These are phyloP conservation scores for Paspalum vaginatum DNA, from an alignment of 176 grass and related monocot genomes.

Conservation along the genomic window DNA sequence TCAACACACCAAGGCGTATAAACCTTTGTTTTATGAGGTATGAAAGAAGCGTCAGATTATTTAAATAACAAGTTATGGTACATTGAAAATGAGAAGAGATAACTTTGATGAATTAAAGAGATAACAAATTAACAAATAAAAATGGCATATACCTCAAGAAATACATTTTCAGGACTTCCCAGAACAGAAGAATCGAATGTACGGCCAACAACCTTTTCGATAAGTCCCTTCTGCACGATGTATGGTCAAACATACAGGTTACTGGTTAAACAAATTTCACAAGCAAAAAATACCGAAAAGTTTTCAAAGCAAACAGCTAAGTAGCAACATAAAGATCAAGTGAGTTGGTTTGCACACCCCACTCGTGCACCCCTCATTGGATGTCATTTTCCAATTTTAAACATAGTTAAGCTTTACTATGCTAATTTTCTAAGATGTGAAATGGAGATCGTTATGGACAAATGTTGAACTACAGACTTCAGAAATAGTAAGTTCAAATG, in stretches of 20 bases:
- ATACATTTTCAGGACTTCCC: slow-evolving; percentile 55
- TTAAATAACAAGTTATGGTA: background rate
- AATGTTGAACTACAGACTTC: slow-evolving; percentile 6
- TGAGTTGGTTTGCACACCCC: background rate
- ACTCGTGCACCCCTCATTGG: background rate
- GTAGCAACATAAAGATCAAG: background rate
- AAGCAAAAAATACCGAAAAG: background rate
- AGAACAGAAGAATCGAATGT: slow-evolving; percentile 67
- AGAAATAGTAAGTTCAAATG: background rate
- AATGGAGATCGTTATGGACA: background rate
- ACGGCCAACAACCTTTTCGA: slow-evolving; percentile 78
- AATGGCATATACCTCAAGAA: slow-evolving; percentile 62
- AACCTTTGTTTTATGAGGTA: slow-evolving; percentile 45
- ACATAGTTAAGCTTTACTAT: background rate
- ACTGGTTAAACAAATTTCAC: slow-evolving; percentile 15
- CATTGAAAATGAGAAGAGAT: background rate
- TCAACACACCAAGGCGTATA: slow-evolving; percentile 82
- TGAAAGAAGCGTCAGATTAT: slow-evolving; percentile 32
- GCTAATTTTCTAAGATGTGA: background rate
- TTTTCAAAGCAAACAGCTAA: background rate
- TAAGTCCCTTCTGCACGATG: slow-evolving; percentile 53
- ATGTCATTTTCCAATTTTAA: slow-evolving; percentile 11
- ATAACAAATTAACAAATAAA: background rate
- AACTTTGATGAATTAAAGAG: slow-evolving; percentile 7
- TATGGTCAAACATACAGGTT: slow-evolving; percentile 9